These are phyloP conservation scores for Diaporthe sp. DNA, from an alignment of 2,329 filamentous ascomycete species.

Conservation along the genomic window DNA sequence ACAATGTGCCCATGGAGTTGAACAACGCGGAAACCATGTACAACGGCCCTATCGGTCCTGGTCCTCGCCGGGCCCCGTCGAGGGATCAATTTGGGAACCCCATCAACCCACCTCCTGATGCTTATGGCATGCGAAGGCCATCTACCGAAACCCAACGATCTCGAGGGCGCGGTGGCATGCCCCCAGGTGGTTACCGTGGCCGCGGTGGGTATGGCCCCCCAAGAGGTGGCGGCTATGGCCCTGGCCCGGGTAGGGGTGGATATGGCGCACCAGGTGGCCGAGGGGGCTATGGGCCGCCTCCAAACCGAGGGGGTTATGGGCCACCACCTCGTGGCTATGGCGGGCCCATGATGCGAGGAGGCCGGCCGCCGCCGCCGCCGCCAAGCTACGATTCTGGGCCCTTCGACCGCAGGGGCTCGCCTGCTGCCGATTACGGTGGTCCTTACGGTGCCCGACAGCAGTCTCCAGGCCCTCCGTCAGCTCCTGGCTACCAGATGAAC, in stretches of 20 bases:
- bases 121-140: conserved; percentile 61
- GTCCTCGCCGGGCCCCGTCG: conserved; percentile 56
- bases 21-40: conserved; percentile 53
- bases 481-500: conserved; percentile 54
- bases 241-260: conserved; percentile 48
- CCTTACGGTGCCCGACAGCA: conserved; percentile 51
- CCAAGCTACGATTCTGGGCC: conserved; percentile 57
- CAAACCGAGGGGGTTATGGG: conserved; percentile 59
- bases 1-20: conserved; percentile 57
- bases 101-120: conserved; percentile 57
- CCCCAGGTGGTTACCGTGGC: conserved; percentile 61
- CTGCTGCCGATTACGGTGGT: conserved; percentile 53
- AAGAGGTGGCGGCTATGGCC: conserved; percentile 46
- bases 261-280: conserved; percentile 58
- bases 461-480: conserved; percentile 55
- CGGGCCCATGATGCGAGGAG: conserved; percentile 52
- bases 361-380: conserved; percentile 59
- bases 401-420: conserved; percentile 56
- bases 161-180: conserved; percentile 65
- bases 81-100: conserved; percentile 77
- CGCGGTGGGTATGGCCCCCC: conserved; percentile 65
- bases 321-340: conserved; percentile 52
- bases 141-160: conserved; percentile 64
- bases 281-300: conserved; percentile 62
- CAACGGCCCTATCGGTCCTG: conserved; percentile 47